phyloP scores from a whole-genome alignment of 163 green algal species.

The Scenedesmus sp. region DNA sequence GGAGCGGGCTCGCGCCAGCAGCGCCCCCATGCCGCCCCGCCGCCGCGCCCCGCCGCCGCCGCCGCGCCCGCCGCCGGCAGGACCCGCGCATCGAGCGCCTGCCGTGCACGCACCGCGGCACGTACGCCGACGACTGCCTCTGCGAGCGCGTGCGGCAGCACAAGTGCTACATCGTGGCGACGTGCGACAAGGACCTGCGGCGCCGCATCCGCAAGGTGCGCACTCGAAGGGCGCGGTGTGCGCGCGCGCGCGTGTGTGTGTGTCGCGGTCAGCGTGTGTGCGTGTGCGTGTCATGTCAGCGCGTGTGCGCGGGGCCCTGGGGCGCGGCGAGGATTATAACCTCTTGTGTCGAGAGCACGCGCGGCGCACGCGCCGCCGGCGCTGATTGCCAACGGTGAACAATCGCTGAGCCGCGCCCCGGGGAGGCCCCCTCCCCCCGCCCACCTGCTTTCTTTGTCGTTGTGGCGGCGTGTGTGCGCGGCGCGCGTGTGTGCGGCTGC shows the following conservation, averaged over 20 bases:
- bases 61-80: slow-evolving; percentile 55
- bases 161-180: slow-evolving; percentile 99
- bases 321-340: slow-evolving; percentile 44
- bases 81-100: slow-evolving; percentile 92
- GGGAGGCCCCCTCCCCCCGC: too few relatives aligned
- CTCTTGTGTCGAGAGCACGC: slow-evolving; percentile 14
- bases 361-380: not conserved
- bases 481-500: too few relatives aligned
- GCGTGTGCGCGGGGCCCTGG: not conserved
- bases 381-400: slow-evolving; percentile 50
- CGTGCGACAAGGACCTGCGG: slow-evolving; percentile 96
- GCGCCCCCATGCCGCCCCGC: too few relatives aligned
- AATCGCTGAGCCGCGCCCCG: slow-evolving; percentile 48
- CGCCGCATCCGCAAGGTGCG: slow-evolving; percentile 95
- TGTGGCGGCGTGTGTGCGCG: not conserved
- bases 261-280: not conserved
- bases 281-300: not conserved
- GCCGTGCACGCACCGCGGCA: slow-evolving; percentile 96
- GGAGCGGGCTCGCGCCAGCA: too few relatives aligned
- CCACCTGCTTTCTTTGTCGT: not conserved
- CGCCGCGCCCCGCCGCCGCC: not conserved
- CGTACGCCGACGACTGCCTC: slow-evolving; percentile 99
- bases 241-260: not conserved
- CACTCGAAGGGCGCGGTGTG: not conserved
- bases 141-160: slow-evolving; percentile 95